A percentile compares a stretch with the other conserved stretches of the same genome.
Conservation (phyloP, 164 flowering plant genomes). For the Dillenia turbinata region DNA sequence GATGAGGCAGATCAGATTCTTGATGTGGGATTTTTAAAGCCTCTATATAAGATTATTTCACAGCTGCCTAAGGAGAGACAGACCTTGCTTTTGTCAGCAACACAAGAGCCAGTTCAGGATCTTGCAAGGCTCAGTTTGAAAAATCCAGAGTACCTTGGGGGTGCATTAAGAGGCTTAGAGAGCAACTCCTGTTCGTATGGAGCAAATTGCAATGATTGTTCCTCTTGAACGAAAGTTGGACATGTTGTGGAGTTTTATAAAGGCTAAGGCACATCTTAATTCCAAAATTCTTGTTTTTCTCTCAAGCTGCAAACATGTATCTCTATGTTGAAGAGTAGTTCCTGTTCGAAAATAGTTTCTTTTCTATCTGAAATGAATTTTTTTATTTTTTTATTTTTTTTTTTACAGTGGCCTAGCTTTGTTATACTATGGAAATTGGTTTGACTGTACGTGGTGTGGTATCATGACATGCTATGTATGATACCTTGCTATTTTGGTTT, state of each 20-base stretch:
- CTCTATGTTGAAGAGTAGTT: background rate
- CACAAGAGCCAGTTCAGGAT: constrained; percentile 90
- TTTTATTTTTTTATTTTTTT: too few relatives aligned
- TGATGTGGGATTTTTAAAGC: constrained; percentile 66
- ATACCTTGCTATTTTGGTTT: too few relatives aligned
- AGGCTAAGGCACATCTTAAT: constrained; percentile 76
- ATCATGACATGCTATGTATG: too few relatives aligned
- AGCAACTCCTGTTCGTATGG: constrained; percentile 74
- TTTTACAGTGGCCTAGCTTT: too few relatives aligned
- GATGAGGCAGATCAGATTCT: constrained; percentile 99
- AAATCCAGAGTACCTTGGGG: constrained; percentile 89
- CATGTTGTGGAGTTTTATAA: constrained; percentile 92
- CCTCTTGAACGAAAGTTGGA: constrained; percentile 83
- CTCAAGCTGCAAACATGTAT: constrained; percentile 86
- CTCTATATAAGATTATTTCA: constrained; percentile 76
- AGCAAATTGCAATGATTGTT: constrained; percentile 72
- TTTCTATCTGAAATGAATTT: too few relatives aligned
- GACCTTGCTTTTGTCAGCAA: constrained; percentile 91
- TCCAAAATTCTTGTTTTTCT: constrained; percentile 87
- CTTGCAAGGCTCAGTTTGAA: constrained; percentile 95
- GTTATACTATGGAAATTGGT: too few relatives aligned
- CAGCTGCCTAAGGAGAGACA: constrained; percentile 85
- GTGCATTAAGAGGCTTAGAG: constrained; percentile 81
- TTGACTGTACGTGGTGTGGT: too few relatives aligned
- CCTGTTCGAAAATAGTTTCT: too few relatives aligned